phyloP scores from a whole-genome alignment of 1,284 basidiomycete genomes.

The Cryptococcus sp. region DNA sequence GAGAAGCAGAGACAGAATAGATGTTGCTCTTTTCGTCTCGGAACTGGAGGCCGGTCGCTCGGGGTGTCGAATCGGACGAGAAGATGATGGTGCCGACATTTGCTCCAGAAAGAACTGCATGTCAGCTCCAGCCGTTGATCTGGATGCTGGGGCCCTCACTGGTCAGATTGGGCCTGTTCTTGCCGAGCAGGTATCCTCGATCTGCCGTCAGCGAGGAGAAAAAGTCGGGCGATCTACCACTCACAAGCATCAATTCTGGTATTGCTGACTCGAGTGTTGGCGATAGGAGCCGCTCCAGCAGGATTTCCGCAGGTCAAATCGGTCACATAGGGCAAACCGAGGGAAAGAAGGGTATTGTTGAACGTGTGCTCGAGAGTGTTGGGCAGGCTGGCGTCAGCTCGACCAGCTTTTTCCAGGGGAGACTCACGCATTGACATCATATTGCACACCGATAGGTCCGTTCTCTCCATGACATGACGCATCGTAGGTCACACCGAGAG shows the following conservation, averaged over 20 bases:
- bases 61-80: conserved; percentile 15
- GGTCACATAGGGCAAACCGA: conserved; percentile 27
- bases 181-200: conserved; percentile 30
- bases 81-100: conserved; percentile 31
- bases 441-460: conserved; percentile 26
- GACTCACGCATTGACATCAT: conserved; percentile 17
- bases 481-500: conserved; percentile 25
- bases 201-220: conserved; percentile 7
- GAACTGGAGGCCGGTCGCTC: conserved; percentile 34
- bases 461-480: conserved; percentile 17
- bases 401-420: no score
- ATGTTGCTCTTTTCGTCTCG: conserved; percentile 40
- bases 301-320: conserved; percentile 38
- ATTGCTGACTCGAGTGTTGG: conserved; percentile 25
- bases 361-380: conserved; percentile 21
- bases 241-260: conserved; percentile 32
- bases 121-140: not conserved
- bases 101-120: conserved; percentile 29
- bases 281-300: conserved; percentile 25
- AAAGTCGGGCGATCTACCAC: conserved; percentile 5
- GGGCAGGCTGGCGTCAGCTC: conserved; percentile 10
- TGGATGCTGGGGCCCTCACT: conserved; percentile 11
- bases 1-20: conserved; percentile 43
- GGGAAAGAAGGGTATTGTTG: conserved; percentile 18
- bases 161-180: conserved; percentile 29